Percentiles rank a stretch among this genome's conserved stretches.
These are phyloP conservation scores for Tylopilus intermedius DNA, from an alignment of 768 basidiomycete species.

Conservation along the genomic window DNA sequence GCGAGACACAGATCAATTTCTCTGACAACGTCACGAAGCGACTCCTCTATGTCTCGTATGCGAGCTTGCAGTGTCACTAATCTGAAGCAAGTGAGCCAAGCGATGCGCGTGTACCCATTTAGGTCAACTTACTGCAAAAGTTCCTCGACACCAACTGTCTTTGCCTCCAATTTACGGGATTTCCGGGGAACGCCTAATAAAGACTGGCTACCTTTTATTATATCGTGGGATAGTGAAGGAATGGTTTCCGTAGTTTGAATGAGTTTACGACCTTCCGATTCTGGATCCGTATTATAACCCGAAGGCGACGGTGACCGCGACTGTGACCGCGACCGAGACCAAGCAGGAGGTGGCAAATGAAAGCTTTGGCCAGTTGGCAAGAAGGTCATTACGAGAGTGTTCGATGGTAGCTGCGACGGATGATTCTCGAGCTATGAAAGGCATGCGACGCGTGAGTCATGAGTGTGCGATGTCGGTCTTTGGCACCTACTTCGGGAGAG, in stretches of 20 bases:
- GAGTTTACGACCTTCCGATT: slow-evolving; percentile 44
- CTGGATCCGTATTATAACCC: slow-evolving; percentile 73
- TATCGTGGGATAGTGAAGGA: slow-evolving; percentile 18
- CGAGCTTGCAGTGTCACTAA: slow-evolving; percentile 49
- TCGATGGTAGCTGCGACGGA: slow-evolving; percentile 55
- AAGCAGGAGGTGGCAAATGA: slow-evolving; percentile 44
- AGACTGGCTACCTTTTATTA: slow-evolving; percentile 14
- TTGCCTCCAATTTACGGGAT: slow-evolving; percentile 27
- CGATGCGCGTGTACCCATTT: background rate
- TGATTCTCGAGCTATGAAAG: slow-evolving; percentile 31
- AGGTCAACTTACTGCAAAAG: slow-evolving; percentile 56
- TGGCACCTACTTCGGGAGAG: slow-evolving; percentile 53
- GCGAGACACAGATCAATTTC: slow-evolving; percentile 47
- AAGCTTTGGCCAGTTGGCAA: slow-evolving; percentile 57
- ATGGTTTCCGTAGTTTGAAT: slow-evolving; percentile 28
- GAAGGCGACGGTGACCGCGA: slow-evolving; percentile 52
- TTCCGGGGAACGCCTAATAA: slow-evolving; percentile 15
- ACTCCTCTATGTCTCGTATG: slow-evolving; percentile 47
- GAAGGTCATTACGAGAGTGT: slow-evolving; percentile 66
- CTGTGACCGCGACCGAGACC: slow-evolving; percentile 24
- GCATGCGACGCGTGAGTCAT: slow-evolving; percentile 9
- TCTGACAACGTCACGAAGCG: slow-evolving; percentile 43
- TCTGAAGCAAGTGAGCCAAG: slow-evolving; percentile 30
- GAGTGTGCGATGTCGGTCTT: slow-evolving; percentile 4
- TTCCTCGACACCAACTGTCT: slow-evolving; percentile 62